Base-by-base conservation (phyloP, 2,329 filamentous ascomycete species). In the Fusarium sp. region DNA sequence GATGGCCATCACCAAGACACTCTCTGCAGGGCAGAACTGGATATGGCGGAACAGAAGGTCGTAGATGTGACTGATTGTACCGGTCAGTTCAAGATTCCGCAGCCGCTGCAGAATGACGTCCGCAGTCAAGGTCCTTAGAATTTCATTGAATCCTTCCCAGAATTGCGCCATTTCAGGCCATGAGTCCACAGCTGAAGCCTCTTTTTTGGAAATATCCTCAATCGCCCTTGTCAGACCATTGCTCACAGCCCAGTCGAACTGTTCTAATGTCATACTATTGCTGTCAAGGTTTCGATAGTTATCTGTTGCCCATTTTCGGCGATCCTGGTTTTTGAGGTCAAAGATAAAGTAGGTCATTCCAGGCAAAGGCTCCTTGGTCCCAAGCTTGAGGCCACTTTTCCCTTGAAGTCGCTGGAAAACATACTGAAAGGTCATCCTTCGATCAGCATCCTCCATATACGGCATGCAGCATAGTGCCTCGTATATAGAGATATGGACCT, bases 191-290 rank as follows among this genome's bases (percentile, higher is more conserved):
- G 73, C 77, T 4, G 78, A 74, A 24, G 80, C 64, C 50, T 88
- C 88, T 62, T 85, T 87, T 67, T 77, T 79, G 47, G 89, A 88
- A 5, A 92, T 90, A 34, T 88, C 86, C 56, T 88, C 84, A 67
- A 98, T 90, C 13, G 91, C 91, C 62, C 88, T 85, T 42, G 91
- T 84, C 24, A 98, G 85, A 39, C 92, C 91, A 69, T 93, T 92
- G 72, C 91, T 91, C 45, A 98, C 90, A 17, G 94, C 93, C 92
- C 93, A 97, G 48, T 98, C 93, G 79, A 98, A 98, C 73, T 96
- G 93, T 41, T 90, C 87, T 15, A 88, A 85, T 2, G 91, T 90
- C 57, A 97, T 87, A 26, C 84, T 83, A 32, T 87, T 85, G 18
- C 89, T 87, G 54, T 88, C 86, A 72, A 93, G 89, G 34, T 79